phyloP scores from a whole-genome alignment of 345 rosid genomes.

The Rhodamnia argentea region DNA sequence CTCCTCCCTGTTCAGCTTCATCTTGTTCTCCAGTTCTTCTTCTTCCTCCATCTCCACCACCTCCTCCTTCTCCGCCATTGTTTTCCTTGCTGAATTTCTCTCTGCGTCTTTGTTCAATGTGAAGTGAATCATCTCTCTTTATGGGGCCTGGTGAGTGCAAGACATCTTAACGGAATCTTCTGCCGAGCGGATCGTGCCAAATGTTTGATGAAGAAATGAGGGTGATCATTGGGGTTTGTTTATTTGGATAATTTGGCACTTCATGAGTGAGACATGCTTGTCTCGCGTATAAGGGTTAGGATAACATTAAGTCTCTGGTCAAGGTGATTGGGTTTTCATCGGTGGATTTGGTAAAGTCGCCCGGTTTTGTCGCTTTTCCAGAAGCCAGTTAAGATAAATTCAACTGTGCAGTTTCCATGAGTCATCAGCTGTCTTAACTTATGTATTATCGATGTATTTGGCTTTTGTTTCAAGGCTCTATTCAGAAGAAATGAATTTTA shows the following conservation, averaged over 20 bases:
- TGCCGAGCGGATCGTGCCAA: background rate
- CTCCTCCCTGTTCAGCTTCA: constrained; percentile 14
- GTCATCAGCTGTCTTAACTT: no score
- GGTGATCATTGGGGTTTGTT: background rate
- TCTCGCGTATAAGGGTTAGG: background rate
- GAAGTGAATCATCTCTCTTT: background rate
- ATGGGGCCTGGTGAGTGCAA: background rate
- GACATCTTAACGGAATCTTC: background rate
- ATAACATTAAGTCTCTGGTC: background rate
- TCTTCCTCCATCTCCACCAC: background rate
- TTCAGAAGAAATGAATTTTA: background rate
- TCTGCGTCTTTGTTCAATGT: background rate
- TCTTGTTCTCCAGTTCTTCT: background rate
- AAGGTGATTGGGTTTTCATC: background rate
- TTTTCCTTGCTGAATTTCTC: background rate
- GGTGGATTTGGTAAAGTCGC: background rate
- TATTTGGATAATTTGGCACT: background rate
- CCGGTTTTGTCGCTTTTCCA: background rate
- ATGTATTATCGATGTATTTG: background rate
- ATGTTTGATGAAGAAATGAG: background rate
- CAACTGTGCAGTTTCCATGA: background rate
- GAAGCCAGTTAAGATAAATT: background rate
- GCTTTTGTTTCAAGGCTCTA: background rate
- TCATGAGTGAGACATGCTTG: background rate
- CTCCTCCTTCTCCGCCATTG: background rate